Conservation (phyloP, 495 filamentous ascomycete genomes). For the Aspergillus bertholletiae region DNA sequence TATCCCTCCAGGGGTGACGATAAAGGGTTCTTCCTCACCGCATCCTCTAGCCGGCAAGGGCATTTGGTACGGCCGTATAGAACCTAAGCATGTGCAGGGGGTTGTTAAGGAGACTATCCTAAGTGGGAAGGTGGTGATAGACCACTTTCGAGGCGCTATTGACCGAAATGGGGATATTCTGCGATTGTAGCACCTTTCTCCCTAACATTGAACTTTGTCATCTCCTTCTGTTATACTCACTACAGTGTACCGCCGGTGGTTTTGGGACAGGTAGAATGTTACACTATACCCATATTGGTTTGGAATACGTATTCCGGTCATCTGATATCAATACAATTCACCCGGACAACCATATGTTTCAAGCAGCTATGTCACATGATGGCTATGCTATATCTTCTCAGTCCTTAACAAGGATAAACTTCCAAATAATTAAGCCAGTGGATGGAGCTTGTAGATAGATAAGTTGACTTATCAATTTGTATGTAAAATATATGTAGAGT, state of each 20-base stretch:
- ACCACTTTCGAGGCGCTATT: conserved; percentile 61
- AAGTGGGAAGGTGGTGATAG: conserved; percentile 66
- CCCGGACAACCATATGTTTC: too few species aligned
- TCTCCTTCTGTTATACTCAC: background rate
- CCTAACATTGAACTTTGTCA: background rate
- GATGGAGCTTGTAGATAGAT: too few species aligned
- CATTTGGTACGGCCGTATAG: conserved; percentile 90
- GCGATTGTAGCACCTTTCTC: conserved; percentile 23
- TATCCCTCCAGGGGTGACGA: conserved; percentile 57
- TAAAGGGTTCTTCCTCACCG: conserved; percentile 14
- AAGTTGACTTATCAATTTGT: too few species aligned
- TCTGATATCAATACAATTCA: too few species aligned
- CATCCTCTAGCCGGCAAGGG: conserved; percentile 71
- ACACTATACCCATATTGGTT: background rate
- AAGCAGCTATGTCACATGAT: too few species aligned
- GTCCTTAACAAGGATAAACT: too few species aligned
- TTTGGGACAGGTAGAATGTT: background rate
- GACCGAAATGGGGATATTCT: conserved; percentile 34
- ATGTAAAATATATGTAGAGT: too few species aligned
- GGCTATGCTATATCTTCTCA: too few species aligned
- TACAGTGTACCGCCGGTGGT: background rate
- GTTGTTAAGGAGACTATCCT: conserved; percentile 78
- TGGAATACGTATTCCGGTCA: background rate
- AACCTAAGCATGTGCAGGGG: conserved; percentile 81
- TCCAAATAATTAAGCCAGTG: too few species aligned